Conservation (phyloP, 106 monocot genomes). For the Cymbidium sinense region DNA sequence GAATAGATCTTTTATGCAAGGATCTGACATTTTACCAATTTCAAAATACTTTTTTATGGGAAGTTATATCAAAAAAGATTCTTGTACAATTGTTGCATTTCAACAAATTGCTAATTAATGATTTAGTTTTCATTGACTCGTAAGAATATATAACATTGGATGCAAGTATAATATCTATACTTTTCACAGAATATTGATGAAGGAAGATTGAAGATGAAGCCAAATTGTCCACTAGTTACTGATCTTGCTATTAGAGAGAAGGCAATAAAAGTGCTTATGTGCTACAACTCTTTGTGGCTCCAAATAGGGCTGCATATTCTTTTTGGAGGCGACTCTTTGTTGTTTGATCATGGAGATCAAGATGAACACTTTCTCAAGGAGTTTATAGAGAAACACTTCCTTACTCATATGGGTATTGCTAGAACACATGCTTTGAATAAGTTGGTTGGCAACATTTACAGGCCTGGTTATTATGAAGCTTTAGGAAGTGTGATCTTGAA, state of each 20-base stretch:
- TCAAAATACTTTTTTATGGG: neutral
- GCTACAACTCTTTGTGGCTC: conserved; percentile 51
- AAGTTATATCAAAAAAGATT: neutral
- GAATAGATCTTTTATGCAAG: neutral
- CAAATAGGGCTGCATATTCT: conserved; percentile 54
- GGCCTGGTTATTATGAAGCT: conserved; percentile 52
- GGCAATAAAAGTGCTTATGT: conserved; percentile 37
- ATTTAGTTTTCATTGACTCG: neutral
- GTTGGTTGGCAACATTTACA: conserved; percentile 42
- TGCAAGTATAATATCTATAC: neutral
- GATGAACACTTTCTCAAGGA: conserved; percentile 38
- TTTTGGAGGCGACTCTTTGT: conserved; percentile 54
- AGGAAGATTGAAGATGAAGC: conserved; percentile 62
- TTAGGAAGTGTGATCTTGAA: conserved; percentile 50
- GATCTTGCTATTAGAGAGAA: conserved; percentile 48
- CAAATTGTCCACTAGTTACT: conserved; percentile 49
- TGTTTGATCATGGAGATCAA: conserved; percentile 21
- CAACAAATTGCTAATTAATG: neutral
- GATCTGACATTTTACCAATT: neutral
- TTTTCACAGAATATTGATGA: conserved; percentile 53
- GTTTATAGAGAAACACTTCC: conserved; percentile 44
- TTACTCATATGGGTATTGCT: conserved; percentile 28
- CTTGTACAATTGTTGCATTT: neutral
- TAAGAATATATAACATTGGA: neutral
- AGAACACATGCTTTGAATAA: conserved; percentile 47